Conservation (phyloP, 768 basidiomycete genomes). For the Podaxis sp. region DNA sequence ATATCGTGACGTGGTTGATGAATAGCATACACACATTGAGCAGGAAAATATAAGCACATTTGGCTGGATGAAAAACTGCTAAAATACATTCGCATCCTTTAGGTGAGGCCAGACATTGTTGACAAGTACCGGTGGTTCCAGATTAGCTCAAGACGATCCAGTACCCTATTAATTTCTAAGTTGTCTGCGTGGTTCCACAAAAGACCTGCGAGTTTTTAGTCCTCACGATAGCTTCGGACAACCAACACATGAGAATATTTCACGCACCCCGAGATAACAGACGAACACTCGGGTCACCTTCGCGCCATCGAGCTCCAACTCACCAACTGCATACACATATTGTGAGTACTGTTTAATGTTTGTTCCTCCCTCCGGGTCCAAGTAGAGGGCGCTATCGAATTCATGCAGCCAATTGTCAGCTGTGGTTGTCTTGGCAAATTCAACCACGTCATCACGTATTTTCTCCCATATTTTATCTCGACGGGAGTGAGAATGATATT, state of each 20-base stretch:
- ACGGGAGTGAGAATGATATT: not conserved
- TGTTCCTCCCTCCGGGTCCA: not conserved
- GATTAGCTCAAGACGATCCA: no score
- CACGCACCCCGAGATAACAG: not conserved
- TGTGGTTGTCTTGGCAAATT: not conserved
- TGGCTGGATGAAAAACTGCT: no score
- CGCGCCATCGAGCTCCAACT: not conserved
- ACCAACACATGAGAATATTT: not conserved
- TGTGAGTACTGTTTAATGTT: not conserved
- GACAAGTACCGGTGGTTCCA: no score
- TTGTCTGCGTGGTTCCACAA: not conserved
- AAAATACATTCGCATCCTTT: no score
- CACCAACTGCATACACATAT: not conserved
- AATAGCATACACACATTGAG: no score
- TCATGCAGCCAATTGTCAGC: not conserved
- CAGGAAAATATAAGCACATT: no score
- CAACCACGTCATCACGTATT: not conserved
- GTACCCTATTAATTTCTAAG: not conserved
- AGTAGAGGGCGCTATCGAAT: not conserved
- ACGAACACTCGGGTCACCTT: not conserved
- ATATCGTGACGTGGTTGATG: no score
- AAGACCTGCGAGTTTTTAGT: not conserved
- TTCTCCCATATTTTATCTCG: not conserved
- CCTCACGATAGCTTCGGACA: no score
- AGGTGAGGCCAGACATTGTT: no score